Evolutionary conservation across 768 basidiomycete species (phyloP).

Genomic region (Leccinum ochraceum): DNA sequence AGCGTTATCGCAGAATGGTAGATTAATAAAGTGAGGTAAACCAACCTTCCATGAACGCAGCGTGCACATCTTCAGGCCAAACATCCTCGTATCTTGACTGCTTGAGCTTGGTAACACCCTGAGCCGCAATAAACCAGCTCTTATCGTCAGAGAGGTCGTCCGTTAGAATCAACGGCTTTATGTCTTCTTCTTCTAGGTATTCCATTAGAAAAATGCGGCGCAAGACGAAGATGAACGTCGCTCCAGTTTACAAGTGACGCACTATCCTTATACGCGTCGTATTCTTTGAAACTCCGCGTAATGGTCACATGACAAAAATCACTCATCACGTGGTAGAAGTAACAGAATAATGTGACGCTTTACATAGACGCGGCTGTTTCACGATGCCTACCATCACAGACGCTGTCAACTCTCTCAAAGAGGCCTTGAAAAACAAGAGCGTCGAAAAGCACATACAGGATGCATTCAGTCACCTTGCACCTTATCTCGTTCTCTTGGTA

Average conservation of each 20-base stretch:
- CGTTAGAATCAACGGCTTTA: slow-evolving; percentile 15
- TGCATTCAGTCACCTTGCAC: slow-evolving; percentile 41
- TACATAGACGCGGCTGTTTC: neutral
- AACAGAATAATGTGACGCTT: neutral
- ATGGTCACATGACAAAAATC: slow-evolving; percentile 32
- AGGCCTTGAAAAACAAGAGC: slow-evolving; percentile 29
- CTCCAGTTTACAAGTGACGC: slow-evolving; percentile 4
- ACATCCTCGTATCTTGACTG: slow-evolving; percentile 37
- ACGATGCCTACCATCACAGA: slow-evolving; percentile 29
- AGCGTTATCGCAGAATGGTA: slow-evolving; percentile 12
- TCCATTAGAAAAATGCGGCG: slow-evolving; percentile 27
- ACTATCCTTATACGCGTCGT: slow-evolving; percentile 16
- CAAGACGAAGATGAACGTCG: slow-evolving; percentile 2
- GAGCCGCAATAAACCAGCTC: neutral
- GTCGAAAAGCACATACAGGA: slow-evolving; percentile 34
- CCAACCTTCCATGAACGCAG: slow-evolving; percentile 40
- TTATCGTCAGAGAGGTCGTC: slow-evolving; percentile 13
- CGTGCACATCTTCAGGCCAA: slow-evolving; percentile 37
- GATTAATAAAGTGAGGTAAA: neutral
- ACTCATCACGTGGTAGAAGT: slow-evolving; percentile 28
- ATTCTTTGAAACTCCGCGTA: slow-evolving; percentile 26
- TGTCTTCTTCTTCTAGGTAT: slow-evolving; percentile 12
- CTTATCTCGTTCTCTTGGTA: slow-evolving; percentile 46
- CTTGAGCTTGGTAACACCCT: slow-evolving; percentile 20
- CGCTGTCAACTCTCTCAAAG: slow-evolving; percentile 36